Percentiles rank a stretch among this genome's conserved stretches.
These are phyloP conservation scores for Raphanus raphanistrum DNA, from an alignment of 345 rosid species.

Conservation along the genomic window DNA sequence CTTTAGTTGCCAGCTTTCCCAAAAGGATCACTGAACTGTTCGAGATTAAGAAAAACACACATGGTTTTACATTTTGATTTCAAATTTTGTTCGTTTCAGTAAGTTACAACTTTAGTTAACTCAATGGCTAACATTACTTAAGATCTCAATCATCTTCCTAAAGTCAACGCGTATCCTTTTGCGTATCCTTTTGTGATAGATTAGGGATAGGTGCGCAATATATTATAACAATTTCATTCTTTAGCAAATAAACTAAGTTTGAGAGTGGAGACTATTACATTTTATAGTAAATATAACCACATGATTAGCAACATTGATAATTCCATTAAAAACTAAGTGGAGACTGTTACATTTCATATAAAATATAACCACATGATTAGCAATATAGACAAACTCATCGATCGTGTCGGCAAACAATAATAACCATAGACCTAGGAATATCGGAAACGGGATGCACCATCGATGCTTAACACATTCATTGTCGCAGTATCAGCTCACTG, in stretches of 20 bases:
- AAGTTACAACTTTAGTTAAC: background rate
- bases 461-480: background rate
- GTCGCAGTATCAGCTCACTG: background rate
- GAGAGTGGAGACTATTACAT: too few relatives aligned
- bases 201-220: conserved; percentile 13
- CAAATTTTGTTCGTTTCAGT: background rate
- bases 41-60: background rate
- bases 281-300: background rate
- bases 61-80: background rate
- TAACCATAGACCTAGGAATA: too few relatives aligned
- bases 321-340: background rate
- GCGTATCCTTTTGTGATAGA: background rate
- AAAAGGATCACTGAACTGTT: background rate
- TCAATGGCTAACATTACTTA: conserved; percentile 3
- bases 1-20: background rate
- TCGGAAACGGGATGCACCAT: background rate
- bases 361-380: conserved; percentile 2
- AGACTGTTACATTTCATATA: background rate
- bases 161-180: conserved; percentile 19
- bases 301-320: conserved; percentile 4
- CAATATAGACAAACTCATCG: background rate
- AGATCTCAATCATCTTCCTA: conserved; percentile 20
- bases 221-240: background rate
- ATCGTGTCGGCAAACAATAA: too few relatives aligned
- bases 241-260: background rate